Percentiles rank a stretch among this genome's conserved stretches.
Conservation (phyloP, 805 yeast genomes). For the Candida quercuum region DNA sequence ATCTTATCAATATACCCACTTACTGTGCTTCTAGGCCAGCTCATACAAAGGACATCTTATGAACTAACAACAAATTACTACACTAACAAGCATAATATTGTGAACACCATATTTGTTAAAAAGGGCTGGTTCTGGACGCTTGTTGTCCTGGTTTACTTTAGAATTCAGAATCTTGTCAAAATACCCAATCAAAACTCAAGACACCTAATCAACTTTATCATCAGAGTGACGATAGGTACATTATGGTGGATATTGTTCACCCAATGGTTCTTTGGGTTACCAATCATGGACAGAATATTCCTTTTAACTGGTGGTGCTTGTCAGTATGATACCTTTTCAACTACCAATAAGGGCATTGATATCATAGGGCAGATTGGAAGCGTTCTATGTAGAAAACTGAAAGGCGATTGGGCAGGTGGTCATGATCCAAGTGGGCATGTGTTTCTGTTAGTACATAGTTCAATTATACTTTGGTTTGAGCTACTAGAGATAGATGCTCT, state of each 20-base stretch:
- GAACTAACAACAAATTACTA: slow-evolving; percentile 18
- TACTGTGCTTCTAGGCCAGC: slow-evolving; percentile 46
- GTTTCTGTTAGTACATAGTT: slow-evolving; percentile 65
- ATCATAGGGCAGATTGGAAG: slow-evolving; percentile 14
- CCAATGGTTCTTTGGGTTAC: slow-evolving; percentile 81
- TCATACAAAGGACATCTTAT: slow-evolving; percentile 30
- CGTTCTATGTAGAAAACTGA: slow-evolving; percentile 44
- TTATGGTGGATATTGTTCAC: slow-evolving; percentile 83
- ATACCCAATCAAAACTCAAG: slow-evolving; percentile 5
- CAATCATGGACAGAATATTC: slow-evolving; percentile 86
- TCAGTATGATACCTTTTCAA: slow-evolving; percentile 14
- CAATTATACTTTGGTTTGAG: slow-evolving; percentile 64
- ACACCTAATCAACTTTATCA: slow-evolving; percentile 3
- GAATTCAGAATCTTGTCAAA: slow-evolving; percentile 12
- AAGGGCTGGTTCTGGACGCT: slow-evolving; percentile 93
- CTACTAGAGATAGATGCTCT: slow-evolving; percentile 36
- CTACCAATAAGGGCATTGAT: background rate
- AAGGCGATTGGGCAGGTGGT: slow-evolving; percentile 77
- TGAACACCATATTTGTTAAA: slow-evolving; percentile 77
- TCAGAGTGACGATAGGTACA: slow-evolving; percentile 32
- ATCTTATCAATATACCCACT: slow-evolving; percentile 28
- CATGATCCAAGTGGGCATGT: slow-evolving; percentile 97
- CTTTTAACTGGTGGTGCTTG: slow-evolving; percentile 81
- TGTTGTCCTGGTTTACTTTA: slow-evolving; percentile 29
- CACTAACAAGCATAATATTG: slow-evolving; percentile 58